These are phyloP conservation scores for Nemania serpens DNA, from an alignment of 2,329 filamentous ascomycete species.

Conservation along the genomic window DNA sequence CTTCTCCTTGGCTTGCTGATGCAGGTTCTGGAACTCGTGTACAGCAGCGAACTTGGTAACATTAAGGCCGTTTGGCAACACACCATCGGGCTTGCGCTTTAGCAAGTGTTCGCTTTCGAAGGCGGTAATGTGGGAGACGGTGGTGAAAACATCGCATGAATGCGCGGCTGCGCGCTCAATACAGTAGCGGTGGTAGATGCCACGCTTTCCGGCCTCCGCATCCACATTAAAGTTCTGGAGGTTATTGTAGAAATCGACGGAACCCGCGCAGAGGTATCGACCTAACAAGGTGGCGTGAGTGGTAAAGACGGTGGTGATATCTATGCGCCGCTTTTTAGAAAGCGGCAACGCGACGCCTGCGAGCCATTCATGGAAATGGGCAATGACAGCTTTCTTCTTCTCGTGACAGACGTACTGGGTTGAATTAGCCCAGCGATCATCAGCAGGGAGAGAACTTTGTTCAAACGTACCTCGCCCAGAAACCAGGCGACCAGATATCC, in stretches of 20 bases:
- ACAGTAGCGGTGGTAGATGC: slow-evolving; percentile 98
- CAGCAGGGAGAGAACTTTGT: not conserved
- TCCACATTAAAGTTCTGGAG: slow-evolving; percentile 96
- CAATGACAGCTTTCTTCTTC: slow-evolving; percentile 88
- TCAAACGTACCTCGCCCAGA: slow-evolving; percentile 78
- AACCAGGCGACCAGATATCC: slow-evolving; percentile 98
- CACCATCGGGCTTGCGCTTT: slow-evolving; percentile 96
- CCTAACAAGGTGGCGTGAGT: slow-evolving; percentile 95
- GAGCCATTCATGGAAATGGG: slow-evolving; percentile 99
- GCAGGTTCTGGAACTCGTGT: slow-evolving; percentile 98
- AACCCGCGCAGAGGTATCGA: slow-evolving; percentile 94
- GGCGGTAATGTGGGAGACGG: slow-evolving; percentile 96
- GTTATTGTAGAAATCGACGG: slow-evolving; percentile 99
- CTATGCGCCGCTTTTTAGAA: slow-evolving; percentile 91
- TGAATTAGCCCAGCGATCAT: slow-evolving; percentile 24
- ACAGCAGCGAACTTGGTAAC: slow-evolving; percentile 98
- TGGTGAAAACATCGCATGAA: slow-evolving; percentile 94
- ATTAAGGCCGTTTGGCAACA: slow-evolving; percentile 94
- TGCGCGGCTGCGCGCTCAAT: slow-evolving; percentile 94
- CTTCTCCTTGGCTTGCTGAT: slow-evolving; percentile 95
- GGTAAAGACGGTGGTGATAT: slow-evolving; percentile 97
- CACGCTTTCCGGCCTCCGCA: slow-evolving; percentile 93
- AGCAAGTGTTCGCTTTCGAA: slow-evolving; percentile 97
- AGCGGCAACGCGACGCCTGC: slow-evolving; percentile 91
- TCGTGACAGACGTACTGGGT: slow-evolving; percentile 88